These are phyloP conservation scores for Ananas comosus DNA, from an alignment of 176 grass and related monocot genomes.

Conservation along the genomic window DNA sequence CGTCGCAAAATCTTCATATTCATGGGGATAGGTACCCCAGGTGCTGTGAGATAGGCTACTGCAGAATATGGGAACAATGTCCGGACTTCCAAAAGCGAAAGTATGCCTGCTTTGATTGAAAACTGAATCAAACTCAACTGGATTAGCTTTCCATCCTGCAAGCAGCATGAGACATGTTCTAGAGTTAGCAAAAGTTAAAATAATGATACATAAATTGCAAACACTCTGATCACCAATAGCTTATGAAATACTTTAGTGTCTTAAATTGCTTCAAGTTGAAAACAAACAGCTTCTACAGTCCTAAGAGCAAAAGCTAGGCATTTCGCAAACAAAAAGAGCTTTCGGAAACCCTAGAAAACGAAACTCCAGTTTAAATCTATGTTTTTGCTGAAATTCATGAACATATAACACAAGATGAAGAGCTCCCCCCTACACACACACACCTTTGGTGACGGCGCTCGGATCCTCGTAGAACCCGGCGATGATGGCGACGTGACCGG, in stretches of 20 bases:
- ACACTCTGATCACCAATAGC: too few relatives aligned
- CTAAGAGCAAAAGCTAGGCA: too few relatives aligned
- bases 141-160: slow-evolving; percentile 94
- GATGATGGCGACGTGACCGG: slow-evolving; percentile 78
- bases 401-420: background rate
- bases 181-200: background rate
- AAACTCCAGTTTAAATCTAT: too few relatives aligned
- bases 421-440: background rate
- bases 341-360: too few relatives aligned
- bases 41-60: slow-evolving; percentile 64
- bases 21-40: slow-evolving; percentile 71
- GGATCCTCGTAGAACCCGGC: slow-evolving; percentile 86
- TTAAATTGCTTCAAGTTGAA: too few relatives aligned
- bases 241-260: too few relatives aligned
- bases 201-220: background rate
- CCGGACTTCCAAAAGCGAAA: slow-evolving; percentile 74
- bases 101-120: slow-evolving; percentile 80
- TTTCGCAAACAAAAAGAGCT: too few relatives aligned
- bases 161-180: background rate
- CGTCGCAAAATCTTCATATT: slow-evolving; percentile 85
- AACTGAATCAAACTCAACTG: slow-evolving; percentile 96
- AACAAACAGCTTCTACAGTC: too few relatives aligned
- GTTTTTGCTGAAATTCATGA: background rate
- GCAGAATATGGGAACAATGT: slow-evolving; percentile 96
- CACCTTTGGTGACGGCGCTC: slow-evolving; percentile 86